phyloP scores from a whole-genome alignment of 2,329 filamentous ascomycete species.

The Colletotrichum sp. region DNA sequence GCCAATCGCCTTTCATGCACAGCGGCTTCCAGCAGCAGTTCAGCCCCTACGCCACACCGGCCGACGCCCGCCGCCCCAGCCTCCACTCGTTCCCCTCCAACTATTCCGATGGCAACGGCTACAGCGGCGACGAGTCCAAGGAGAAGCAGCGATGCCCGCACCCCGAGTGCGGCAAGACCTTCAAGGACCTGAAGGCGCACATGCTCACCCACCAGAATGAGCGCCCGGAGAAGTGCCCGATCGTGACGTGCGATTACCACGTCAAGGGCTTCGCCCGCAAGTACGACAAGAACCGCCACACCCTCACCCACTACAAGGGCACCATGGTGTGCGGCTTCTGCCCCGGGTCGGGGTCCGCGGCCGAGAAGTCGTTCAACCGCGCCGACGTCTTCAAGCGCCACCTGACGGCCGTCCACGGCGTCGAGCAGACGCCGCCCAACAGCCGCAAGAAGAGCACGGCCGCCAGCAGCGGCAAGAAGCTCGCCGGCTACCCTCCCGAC shows the following conservation, averaged over 20 bases:
- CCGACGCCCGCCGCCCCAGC: slow-evolving; percentile 66
- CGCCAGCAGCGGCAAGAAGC: slow-evolving; percentile 62
- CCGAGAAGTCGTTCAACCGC: slow-evolving; percentile 94
- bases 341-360: slow-evolving; percentile 83
- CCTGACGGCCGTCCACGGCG: slow-evolving; percentile 86
- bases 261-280: slow-evolving; percentile 91
- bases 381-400: slow-evolving; percentile 97
- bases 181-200: slow-evolving; percentile 92
- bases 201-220: slow-evolving; percentile 94
- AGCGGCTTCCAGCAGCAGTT: slow-evolving; percentile 59
- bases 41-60: slow-evolving; percentile 57
- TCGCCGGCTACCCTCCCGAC: slow-evolving; percentile 74
- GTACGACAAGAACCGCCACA: slow-evolving; percentile 96
- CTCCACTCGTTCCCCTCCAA: slow-evolving; percentile 71
- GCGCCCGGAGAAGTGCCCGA: slow-evolving; percentile 92
- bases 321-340: slow-evolving; percentile 98
- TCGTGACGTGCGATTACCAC: slow-evolving; percentile 90
- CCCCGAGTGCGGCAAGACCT: slow-evolving; percentile 82
- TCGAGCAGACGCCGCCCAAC: slow-evolving; percentile 92
- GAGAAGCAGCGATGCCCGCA: slow-evolving; percentile 79
- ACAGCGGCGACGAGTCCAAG: slow-evolving; percentile 67
- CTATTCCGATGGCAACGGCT: slow-evolving; percentile 60
- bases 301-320: slow-evolving; percentile 93
- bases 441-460: slow-evolving; percentile 73
- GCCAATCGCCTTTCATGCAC: slow-evolving; percentile 72